Percentiles rank a stretch among this genome's conserved stretches.
Conservation (phyloP, 23 red algal genomes). For the Gracilaria caudata region DNA sequence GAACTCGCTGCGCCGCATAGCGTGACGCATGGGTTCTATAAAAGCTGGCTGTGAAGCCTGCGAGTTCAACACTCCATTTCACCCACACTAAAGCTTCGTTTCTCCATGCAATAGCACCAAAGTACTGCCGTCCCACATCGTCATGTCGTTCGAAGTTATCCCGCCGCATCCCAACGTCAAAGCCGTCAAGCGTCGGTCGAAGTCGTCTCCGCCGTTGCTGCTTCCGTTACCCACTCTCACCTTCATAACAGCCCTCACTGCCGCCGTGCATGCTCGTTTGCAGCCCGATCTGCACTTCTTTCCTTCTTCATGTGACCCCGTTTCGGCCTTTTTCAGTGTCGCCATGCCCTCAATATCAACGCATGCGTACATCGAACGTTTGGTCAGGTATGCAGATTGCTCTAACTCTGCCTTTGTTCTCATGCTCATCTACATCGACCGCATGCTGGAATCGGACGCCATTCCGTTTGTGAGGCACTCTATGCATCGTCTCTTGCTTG, state of each 20-base stretch:
- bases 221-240: background rate
- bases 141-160: background rate
- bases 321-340: conserved; percentile 58
- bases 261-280: background rate
- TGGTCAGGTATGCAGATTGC: conserved; percentile 57
- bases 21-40: too few species aligned
- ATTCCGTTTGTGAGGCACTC: conserved; percentile 31
- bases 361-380: conserved; percentile 39
- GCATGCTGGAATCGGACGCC: conserved; percentile 8
- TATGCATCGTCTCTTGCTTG: conserved; percentile 81
- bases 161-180: background rate
- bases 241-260: background rate
- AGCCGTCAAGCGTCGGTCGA: background rate
- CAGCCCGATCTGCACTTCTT: background rate
- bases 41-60: too few species aligned
- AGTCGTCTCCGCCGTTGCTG: background rate
- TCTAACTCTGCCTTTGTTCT: conserved; percentile 50
- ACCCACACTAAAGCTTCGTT: too few species aligned
- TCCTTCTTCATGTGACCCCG: background rate
- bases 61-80: too few species aligned
- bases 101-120: too few species aligned
- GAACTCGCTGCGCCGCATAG: too few species aligned
- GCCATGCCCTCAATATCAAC: conserved; percentile 46
- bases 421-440: conserved; percentile 69
- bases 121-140: too few species aligned